A percentile compares a stretch with the other conserved stretches of the same genome.
Conservation (phyloP, 352 stramenopile genomes). For the Globisporangium carolinianum region DNA sequence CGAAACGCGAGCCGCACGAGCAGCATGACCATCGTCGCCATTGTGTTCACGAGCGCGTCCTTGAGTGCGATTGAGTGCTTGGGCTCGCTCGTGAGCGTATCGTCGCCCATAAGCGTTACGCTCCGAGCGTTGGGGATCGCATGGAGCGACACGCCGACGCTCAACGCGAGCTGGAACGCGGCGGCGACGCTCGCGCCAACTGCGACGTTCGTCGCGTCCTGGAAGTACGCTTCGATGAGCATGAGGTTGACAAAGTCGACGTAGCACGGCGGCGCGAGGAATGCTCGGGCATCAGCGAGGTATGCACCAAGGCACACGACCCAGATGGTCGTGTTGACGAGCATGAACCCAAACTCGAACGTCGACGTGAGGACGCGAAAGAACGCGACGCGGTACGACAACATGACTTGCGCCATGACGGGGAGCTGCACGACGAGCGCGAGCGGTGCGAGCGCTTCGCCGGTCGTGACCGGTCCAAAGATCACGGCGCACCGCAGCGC, state of each 20-base stretch:
- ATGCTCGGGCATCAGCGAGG: constrained; percentile 5
- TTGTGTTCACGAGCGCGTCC: constrained; percentile 14
- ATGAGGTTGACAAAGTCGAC: constrained; percentile 13
- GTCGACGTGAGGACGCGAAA: constrained; percentile 5
- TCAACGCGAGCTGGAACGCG: constrained; percentile 4
- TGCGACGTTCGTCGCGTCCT: constrained; percentile 6
- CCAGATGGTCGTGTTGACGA: constrained; percentile 7
- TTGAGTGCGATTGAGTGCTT: constrained; percentile 3
- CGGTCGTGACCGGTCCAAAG: neutral
- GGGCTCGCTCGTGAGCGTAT: neutral
- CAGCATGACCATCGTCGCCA: constrained; percentile 13
- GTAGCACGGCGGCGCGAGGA: constrained; percentile 1
- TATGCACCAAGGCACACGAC: neutral
- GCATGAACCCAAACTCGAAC: constrained; percentile 13
- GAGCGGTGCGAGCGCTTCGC: constrained; percentile 3
- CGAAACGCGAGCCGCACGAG: constrained; percentile 3
- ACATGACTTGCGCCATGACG: constrained; percentile 3
- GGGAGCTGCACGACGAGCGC: constrained; percentile 6
- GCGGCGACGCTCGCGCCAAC: neutral
- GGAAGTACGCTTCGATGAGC: constrained; percentile 15
- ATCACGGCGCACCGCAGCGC: constrained; percentile 2
- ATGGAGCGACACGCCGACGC: constrained; percentile 2
- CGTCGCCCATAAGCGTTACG: neutral
- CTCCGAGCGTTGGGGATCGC: neutral
- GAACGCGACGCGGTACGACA: constrained; percentile 10